phyloP scores from a whole-genome alignment of 495 filamentous ascomycete genomes.

The Aspergillus coremiiformis region DNA sequence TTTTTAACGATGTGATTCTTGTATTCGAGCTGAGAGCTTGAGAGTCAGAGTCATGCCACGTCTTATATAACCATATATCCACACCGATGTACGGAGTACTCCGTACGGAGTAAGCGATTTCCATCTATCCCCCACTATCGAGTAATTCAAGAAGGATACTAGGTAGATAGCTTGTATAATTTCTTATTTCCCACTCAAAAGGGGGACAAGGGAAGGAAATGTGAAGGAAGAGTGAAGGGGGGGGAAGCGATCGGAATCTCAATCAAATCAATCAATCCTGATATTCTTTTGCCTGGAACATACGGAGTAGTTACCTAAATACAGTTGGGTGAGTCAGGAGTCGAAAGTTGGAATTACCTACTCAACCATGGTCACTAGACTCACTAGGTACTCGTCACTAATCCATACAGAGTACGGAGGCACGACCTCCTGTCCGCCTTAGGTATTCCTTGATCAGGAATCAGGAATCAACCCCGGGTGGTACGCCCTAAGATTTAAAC shows the following conservation, averaged over 20 bases:
- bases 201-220: background rate
- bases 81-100: background rate
- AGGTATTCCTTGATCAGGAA: constrained; percentile 1
- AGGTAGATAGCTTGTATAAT: too few species aligned
- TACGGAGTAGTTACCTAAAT: too few species aligned
- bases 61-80: background rate
- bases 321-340: too few species aligned
- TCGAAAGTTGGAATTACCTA: background rate
- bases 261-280: background rate
- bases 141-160: background rate
- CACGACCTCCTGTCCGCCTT: background rate
- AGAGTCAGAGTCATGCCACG: background rate
- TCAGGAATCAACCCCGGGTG: background rate
- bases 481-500: too few species aligned
- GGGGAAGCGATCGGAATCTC: background rate
- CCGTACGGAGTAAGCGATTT: too few species aligned
- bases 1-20: background rate
- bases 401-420: background rate
- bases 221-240: background rate
- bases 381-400: too few species aligned
- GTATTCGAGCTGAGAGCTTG: background rate
- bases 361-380: background rate
- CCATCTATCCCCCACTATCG: background rate
- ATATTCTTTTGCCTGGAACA: background rate
- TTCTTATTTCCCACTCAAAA: too few species aligned